Evolutionary conservation across 768 basidiomycete species (phyloP).

Genomic region (Mycena amicta): DNA sequence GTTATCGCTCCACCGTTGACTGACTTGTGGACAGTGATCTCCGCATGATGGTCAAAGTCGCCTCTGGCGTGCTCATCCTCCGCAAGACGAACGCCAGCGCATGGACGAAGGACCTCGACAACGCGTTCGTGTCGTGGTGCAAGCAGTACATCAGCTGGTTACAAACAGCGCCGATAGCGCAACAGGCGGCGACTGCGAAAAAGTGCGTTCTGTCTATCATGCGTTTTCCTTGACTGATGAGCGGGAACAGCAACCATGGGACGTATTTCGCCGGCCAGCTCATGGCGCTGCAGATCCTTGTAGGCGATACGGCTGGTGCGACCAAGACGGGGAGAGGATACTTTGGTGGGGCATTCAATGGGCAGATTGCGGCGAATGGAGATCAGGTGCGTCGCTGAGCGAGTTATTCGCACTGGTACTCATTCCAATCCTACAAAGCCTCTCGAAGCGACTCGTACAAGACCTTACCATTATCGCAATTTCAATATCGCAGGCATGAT

Average conservation of each 20-base stretch:
- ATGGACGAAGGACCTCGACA: conserved; percentile 59
- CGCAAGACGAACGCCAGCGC: conserved; percentile 48
- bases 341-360: conserved; percentile 50
- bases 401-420: no score
- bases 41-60: conserved; percentile 59
- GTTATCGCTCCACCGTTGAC: not conserved
- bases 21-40: conserved; percentile 45
- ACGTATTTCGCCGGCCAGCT: conserved; percentile 65
- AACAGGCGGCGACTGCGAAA: conserved; percentile 43
- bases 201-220: conserved; percentile 45
- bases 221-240: not conserved
- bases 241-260: conserved; percentile 60
- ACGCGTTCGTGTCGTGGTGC: conserved; percentile 51
- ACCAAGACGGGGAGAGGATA: conserved; percentile 47
- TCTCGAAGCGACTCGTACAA: conserved; percentile 58
- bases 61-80: conserved; percentile 53
- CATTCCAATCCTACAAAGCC: conserved; percentile 51
- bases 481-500: conserved; percentile 74
- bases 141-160: conserved; percentile 59
- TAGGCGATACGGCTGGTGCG: conserved; percentile 54
- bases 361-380: conserved; percentile 56
- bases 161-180: conserved; percentile 45
- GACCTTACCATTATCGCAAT: conserved; percentile 68
- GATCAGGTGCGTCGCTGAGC: conserved; percentile 47
- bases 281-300: conserved; percentile 56